Conservation (phyloP, 257 asterid genomes). For the Capsicum rhomboideum region DNA sequence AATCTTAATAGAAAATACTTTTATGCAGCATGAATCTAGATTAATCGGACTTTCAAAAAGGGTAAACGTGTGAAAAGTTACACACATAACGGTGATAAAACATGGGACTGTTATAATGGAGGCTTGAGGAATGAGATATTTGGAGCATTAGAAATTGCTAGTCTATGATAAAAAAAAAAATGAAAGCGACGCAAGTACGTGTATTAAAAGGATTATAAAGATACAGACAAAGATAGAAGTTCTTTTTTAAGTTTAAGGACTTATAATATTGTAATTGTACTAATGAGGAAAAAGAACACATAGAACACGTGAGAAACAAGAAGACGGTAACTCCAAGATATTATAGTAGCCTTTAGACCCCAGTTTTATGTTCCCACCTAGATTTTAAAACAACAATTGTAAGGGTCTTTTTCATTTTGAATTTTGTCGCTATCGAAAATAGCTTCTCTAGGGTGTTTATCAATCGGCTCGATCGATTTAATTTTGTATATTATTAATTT, state of each 20-base stretch:
- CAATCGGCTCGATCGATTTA: too few relatives aligned
- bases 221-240: neutral
- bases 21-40: fast-evolving
- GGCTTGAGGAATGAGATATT: neutral
- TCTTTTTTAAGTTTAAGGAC: neutral
- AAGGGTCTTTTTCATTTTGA: too few relatives aligned
- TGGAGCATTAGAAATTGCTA: neutral
- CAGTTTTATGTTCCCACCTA: neutral
- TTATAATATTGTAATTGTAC: neutral
- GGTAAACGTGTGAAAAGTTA: neutral
- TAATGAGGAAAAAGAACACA: neutral
- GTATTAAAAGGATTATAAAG: neutral
- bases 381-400: too few relatives aligned
- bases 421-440: too few relatives aligned
- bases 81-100: neutral
- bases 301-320: neutral
- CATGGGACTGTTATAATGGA: neutral
- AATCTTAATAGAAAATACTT: neutral
- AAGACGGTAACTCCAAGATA: neutral
- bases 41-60: neutral
- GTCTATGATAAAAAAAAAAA: neutral
- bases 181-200: neutral
- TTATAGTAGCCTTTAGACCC: neutral
- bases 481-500: too few relatives aligned
- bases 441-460: too few relatives aligned